Base-by-base conservation (phyloP, 1,139 yeast species). In the Pichia sp. region DNA sequence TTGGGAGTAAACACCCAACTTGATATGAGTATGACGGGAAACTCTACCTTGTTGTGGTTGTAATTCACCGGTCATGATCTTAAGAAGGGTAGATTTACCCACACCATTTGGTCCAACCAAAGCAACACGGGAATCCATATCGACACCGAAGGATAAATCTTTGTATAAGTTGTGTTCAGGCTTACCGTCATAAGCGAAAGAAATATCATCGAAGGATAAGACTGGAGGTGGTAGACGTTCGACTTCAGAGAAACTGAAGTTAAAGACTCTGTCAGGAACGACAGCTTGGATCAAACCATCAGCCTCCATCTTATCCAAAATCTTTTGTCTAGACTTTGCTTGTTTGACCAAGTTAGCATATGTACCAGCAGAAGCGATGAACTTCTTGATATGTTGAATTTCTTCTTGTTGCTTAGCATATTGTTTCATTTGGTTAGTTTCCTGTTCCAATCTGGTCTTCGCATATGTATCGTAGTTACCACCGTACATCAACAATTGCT, bases 141-240 rank as follows among this genome's bases (percentile, higher is more conserved):
- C 98, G 47, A 91, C 91, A 81, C 98, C 98, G 54, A 91, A 91
- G 60, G 87, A 93, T 60, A 91, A 74, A 60, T 84, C 66, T 60
- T 84, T 87, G 66, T 91, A 91, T 55, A 91, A 72, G 64, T 88
- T 83, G 63, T 91, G 83, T 65, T 85, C 96, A 37, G 73, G 64
- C 17, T 83, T 80, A 52, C 94, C 97, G 52, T 83, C 80, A 66
- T 91, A 91, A 17, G 96, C 71, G 66, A 91, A 93, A 21, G 94
- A 78, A 62, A 88, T 88, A 56, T 83, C 91, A 63, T 91, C 97
- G 59, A 93, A 91, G 8, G 97, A 91, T 64, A 93, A 71, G 33
- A 91, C 98, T 60, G 99, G 99, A 48, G 99, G 98, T 47, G 98
- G 98, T 53, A 91, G 74, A 72, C 93, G 87, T 63, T 91, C 98